These are phyloP conservation scores for Chloranthus sessilifolius DNA, from an alignment of 164 flowering plant genomes.

Conservation along the genomic window DNA sequence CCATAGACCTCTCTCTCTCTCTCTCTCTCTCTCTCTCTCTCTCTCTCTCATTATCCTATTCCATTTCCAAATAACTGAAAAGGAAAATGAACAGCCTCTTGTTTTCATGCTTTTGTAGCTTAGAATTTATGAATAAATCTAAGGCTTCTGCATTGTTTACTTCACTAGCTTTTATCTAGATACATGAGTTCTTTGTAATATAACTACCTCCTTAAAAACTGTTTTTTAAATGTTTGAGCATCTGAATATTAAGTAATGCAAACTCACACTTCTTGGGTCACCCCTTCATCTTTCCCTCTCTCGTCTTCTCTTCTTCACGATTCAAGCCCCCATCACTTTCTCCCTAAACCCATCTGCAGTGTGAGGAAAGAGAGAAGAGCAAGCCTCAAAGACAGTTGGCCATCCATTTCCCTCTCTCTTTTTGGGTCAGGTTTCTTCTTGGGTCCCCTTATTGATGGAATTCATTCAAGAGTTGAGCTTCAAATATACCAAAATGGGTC, in stretches of 20 bases:
- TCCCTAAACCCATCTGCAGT: conserved; percentile 19
- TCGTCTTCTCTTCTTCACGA: not conserved
- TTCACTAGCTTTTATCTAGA: too few species aligned
- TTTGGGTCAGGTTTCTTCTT: conserved; percentile 70
- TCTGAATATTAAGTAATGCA: conserved; percentile 14
- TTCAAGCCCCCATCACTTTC: conserved; percentile 9
- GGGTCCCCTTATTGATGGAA: conserved; percentile 77
- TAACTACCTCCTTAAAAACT: too few species aligned
- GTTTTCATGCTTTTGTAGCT: too few species aligned
- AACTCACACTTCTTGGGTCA: conserved; percentile 12
- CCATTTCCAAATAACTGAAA: too few species aligned
- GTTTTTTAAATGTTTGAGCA: not conserved
- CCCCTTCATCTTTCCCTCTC: conserved; percentile 12
- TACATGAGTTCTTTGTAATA: too few species aligned
- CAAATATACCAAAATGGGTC: conserved; percentile 69
- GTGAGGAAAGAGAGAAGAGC: conserved; percentile 26
- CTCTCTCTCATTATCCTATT: too few species aligned
- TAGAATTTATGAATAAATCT: too few species aligned
- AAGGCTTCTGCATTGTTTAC: too few species aligned
- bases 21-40: too few species aligned
- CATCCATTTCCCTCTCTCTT: conserved; percentile 46
- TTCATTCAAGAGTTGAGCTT: conserved; percentile 79
- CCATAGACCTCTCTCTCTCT: too few species aligned
- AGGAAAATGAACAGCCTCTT: too few species aligned
- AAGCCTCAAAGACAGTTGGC: conserved; percentile 34